Evolutionary conservation across 2,329 filamentous ascomycete species (phyloP), one percentile per base, ranked within the genome.

Genomic region (Aspergillus terreus): DNA sequence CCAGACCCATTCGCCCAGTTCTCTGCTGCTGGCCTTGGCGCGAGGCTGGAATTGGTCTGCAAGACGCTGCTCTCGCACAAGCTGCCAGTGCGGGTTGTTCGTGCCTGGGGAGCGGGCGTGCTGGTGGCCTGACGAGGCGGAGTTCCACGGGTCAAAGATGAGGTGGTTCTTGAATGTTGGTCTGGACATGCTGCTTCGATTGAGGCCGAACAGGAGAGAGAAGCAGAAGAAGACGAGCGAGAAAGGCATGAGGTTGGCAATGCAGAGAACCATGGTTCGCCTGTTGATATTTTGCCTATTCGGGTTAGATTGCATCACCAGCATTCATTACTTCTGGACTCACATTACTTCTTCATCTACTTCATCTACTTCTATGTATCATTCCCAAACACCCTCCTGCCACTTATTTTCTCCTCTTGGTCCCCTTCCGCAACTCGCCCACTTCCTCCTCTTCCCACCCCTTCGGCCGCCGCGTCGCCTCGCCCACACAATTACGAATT

Each of bases 41-140:
- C 3, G 15, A 19, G 15, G 40, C 17, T 14, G 40, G 67, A 89
- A 89, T 68, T 95, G 90, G 62, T 78, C 77, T 44, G 79, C 77
- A 36, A 95, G 77, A 71, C 92, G 94, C 49, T 77, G 70, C 42
- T 78, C 81, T 40, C 89, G 82, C 12, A 83, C 86, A 46, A 84
- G 78, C 21, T 88, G 84, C 90, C 90, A 95, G 64, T 46, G 21
- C 6, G 82, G 79, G 58, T 75, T 84, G 58, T 75, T 84, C 60
- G 78, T 80, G 21, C 81, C 80, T 2, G 82, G 81, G 1, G 86
- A 78, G 3, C 92, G 87, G 40, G 88, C 83, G 38, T 84, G 80
- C 71, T 95, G 91, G 67, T 96, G 90, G 43, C 89, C 89, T 1
- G 86, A 85, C 5, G 86, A 84, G 11, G 84, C 82, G 12, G 84